Conservation (phyloP, 2,329 filamentous ascomycete species). For the Hypoxylon sp. region DNA sequence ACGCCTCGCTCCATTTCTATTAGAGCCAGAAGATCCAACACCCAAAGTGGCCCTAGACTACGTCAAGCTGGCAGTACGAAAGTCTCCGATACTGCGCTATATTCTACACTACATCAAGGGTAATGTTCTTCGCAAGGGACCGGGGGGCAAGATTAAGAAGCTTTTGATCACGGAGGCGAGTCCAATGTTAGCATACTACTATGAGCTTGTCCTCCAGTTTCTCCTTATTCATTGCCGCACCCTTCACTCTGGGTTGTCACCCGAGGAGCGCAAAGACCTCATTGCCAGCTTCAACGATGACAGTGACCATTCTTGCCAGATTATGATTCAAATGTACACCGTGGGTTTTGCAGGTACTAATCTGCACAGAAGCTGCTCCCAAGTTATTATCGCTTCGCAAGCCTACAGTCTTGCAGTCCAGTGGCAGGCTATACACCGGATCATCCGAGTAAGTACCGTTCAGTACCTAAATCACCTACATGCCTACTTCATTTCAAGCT, state of each 20-base stretch:
- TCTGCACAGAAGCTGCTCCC: conserved; percentile 50
- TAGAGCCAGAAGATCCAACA: conserved; percentile 16
- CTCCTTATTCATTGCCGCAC: conserved; percentile 50
- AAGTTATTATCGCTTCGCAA: conserved; percentile 50
- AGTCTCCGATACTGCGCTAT: conserved; percentile 50
- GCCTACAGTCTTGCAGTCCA: conserved; percentile 49
- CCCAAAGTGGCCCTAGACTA: conserved; percentile 46
- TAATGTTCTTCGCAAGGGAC: conserved; percentile 42
- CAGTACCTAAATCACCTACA: not conserved
- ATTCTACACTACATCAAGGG: conserved; percentile 49
- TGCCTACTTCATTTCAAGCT: not conserved
- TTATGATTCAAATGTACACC: conserved; percentile 53
- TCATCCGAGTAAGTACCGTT: conserved; percentile 50
- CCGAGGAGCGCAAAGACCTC: conserved; percentile 45
- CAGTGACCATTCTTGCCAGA: conserved; percentile 44
- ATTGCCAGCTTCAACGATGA: conserved; percentile 49
- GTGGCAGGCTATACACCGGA: conserved; percentile 50
- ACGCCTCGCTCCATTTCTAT: conserved; percentile 45
- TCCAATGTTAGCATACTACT: conserved; percentile 52
- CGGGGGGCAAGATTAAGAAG: conserved; percentile 48
- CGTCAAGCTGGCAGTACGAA: conserved; percentile 46
- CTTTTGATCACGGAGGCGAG: conserved; percentile 51
- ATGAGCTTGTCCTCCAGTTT: conserved; percentile 52
- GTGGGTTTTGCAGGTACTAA: conserved; percentile 53
- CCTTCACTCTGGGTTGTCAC: conserved; percentile 46